A percentile compares a stretch with the other conserved stretches of the same genome.
Evolutionary conservation across 1,284 basidiomycete genomes (phyloP).

Genomic region (Sporisorium iseilematis-ciliati): DNA sequence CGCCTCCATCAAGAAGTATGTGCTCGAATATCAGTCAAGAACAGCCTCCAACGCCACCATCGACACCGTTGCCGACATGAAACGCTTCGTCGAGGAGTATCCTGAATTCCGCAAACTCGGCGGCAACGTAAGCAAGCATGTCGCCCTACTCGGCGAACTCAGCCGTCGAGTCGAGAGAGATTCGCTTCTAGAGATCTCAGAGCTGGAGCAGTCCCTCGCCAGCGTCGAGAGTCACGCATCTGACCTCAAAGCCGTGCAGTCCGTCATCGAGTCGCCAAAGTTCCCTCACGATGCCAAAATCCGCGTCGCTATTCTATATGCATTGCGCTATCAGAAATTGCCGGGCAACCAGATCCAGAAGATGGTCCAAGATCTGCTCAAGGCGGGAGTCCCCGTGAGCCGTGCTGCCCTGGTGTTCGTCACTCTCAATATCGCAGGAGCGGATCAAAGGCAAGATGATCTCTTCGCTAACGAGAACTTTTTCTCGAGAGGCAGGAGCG

Average conservation of each 20-base stretch:
- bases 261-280: conserved; percentile 73
- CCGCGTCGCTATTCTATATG: conserved; percentile 91
- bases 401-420: conserved; percentile 94
- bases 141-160: conserved; percentile 94
- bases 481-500: conserved; percentile 92
- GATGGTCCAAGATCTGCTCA: conserved; percentile 84
- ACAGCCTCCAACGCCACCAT: conserved; percentile 84
- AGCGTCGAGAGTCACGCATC: conserved; percentile 84
- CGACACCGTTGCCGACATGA: conserved; percentile 87
- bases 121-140: conserved; percentile 98
- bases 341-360: conserved; percentile 84
- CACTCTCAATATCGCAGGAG: conserved; percentile 90
- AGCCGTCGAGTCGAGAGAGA: conserved; percentile 88
- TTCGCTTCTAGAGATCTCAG: conserved; percentile 82
- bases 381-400: conserved; percentile 83
- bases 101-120: conserved; percentile 96
- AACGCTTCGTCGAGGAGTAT: conserved; percentile 92
- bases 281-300: conserved; percentile 86
- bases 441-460: conserved; percentile 96
- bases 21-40: conserved; percentile 88
- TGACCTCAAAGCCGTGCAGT: conserved; percentile 77
- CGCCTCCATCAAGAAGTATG: conserved; percentile 90
- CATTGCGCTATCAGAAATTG: conserved; percentile 94
- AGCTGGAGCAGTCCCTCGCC: conserved; percentile 95
- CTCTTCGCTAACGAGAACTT: conserved; percentile 96